These are phyloP conservation scores for Trypanosomatidae sp. DNA, from an alignment of 208 protist genomes.

Conservation along the genomic window DNA sequence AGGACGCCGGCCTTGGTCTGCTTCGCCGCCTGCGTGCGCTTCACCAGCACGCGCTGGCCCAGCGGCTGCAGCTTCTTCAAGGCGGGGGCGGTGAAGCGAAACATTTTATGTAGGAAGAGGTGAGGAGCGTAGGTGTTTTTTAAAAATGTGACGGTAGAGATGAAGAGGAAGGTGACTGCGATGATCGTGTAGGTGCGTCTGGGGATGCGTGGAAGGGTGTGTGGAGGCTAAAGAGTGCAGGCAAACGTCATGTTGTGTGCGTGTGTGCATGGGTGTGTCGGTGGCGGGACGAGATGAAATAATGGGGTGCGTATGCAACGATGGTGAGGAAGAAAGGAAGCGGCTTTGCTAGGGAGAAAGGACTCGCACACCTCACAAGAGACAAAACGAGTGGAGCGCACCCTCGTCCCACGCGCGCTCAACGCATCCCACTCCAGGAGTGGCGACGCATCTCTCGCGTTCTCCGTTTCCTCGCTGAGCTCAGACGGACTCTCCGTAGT, in stretches of 20 bases:
- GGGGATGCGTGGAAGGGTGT: background rate
- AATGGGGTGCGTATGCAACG: background rate
- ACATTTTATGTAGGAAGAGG: slow-evolving; percentile 38
- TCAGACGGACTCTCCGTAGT: background rate
- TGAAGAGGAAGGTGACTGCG: background rate
- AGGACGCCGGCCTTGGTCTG: slow-evolving; percentile 93
- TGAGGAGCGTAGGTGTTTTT: background rate
- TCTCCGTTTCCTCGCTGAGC: background rate
- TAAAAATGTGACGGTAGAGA: background rate
- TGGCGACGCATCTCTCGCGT: background rate
- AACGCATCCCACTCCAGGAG: background rate
- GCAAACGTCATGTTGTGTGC: background rate
- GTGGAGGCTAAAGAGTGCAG: background rate
- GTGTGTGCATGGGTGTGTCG: slow-evolving; percentile 14
- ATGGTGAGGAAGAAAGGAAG: background rate
- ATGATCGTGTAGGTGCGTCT: background rate
- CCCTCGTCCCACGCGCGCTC: background rate
- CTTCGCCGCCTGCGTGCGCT: slow-evolving; percentile 85
- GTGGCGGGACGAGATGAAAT: background rate
- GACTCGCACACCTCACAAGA: too few species aligned
- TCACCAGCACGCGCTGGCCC: slow-evolving; percentile 89
- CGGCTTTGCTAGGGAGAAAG: background rate
- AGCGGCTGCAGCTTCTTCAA: slow-evolving; percentile 92
- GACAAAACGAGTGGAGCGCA: background rate
- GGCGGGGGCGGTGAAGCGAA: slow-evolving; percentile 67